phyloP scores from a whole-genome alignment of 2,329 filamentous ascomycete species.

The Hypoxylon sp. region DNA sequence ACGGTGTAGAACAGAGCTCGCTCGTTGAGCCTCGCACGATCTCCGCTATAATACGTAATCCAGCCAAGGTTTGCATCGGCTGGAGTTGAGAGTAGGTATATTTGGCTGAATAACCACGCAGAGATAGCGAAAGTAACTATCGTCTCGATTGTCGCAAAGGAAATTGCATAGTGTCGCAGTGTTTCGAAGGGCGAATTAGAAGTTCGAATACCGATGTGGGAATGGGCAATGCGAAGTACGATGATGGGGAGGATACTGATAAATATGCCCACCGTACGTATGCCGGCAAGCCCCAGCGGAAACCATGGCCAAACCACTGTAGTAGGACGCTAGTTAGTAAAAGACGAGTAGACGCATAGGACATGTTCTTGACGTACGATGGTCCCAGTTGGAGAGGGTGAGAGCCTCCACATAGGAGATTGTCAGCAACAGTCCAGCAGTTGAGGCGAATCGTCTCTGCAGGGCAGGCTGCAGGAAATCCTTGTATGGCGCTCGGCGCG shows the following conservation, averaged over 20 bases:
- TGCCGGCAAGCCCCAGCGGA: constrained; percentile 80
- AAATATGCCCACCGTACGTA: constrained; percentile 83
- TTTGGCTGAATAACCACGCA: constrained; percentile 82
- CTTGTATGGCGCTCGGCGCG: constrained; percentile 78
- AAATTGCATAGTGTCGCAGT: constrained; percentile 71
- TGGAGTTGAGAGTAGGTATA: constrained; percentile 82
- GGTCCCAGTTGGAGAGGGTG: constrained; percentile 77
- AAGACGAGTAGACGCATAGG: neutral
- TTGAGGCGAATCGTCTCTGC: constrained; percentile 87
- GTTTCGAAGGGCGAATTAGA: constrained; percentile 77
- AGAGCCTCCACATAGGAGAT: constrained; percentile 83
- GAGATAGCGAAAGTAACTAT: constrained; percentile 83
- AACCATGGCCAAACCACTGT: constrained; percentile 89
- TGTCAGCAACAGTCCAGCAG: constrained; percentile 76
- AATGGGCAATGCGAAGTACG: constrained; percentile 86
- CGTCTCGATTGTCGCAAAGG: constrained; percentile 76
- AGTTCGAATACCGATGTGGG: constrained; percentile 81
- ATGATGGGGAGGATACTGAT: constrained; percentile 82
- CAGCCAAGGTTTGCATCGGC: constrained; percentile 75
- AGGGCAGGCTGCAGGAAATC: constrained; percentile 92
- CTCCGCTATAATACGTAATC: constrained; percentile 79
- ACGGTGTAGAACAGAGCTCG: constrained; percentile 84
- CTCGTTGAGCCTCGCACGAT: constrained; percentile 86
- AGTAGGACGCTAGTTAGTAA: constrained; percentile 19
- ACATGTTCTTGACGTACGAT: constrained; percentile 67